A percentile compares a stretch with the other conserved stretches of the same genome.
phyloP scores from a whole-genome alignment of 768 basidiomycete genomes.

The Kwoniella sp. region DNA sequence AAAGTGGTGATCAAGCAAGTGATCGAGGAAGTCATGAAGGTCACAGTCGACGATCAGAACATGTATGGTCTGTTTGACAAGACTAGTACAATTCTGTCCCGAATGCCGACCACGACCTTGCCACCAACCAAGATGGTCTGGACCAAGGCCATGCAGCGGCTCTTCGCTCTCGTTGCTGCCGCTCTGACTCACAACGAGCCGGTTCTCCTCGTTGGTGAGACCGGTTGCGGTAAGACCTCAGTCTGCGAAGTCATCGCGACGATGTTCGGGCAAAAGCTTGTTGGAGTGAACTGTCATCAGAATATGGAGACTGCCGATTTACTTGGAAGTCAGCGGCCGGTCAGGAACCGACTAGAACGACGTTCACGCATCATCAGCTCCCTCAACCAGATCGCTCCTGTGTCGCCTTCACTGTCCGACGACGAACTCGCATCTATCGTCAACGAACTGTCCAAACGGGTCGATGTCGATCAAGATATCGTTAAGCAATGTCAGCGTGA shows the following conservation, averaged over 20 bases:
- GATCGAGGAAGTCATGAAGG: conserved; percentile 84
- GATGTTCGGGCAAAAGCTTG: conserved; percentile 64
- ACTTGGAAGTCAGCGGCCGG: conserved; percentile 86
- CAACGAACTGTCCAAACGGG: conserved; percentile 55
- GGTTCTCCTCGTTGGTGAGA: conserved; percentile 92
- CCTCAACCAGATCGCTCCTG: conserved; percentile 7
- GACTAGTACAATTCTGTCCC: conserved; percentile 28
- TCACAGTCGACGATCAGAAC: conserved; percentile 70
- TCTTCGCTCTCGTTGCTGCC: conserved; percentile 80
- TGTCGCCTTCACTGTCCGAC: conserved; percentile 24
- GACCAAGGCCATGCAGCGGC: conserved; percentile 89
- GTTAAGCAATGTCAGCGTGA: conserved; percentile 44
- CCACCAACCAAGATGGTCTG: conserved; percentile 66
- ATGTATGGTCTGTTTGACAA: conserved; percentile 63
- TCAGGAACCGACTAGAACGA: conserved; percentile 68
- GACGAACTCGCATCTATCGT: conserved; percentile 44
- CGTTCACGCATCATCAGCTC: conserved; percentile 29
- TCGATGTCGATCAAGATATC: conserved; percentile 60
- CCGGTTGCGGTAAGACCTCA: conserved; percentile 95
- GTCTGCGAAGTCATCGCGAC: conserved; percentile 87
- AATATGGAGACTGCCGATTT: conserved; percentile 98
- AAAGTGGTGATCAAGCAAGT: conserved; percentile 87
- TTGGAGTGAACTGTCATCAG: conserved; percentile 90
- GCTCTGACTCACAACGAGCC: conserved; percentile 90
- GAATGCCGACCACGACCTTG: conserved; percentile 35